A percentile compares a stretch with the other conserved stretches of the same genome.
Evolutionary conservation across 164 flowering plant species (phyloP).

Genomic region (Magnolia officinalis): DNA sequence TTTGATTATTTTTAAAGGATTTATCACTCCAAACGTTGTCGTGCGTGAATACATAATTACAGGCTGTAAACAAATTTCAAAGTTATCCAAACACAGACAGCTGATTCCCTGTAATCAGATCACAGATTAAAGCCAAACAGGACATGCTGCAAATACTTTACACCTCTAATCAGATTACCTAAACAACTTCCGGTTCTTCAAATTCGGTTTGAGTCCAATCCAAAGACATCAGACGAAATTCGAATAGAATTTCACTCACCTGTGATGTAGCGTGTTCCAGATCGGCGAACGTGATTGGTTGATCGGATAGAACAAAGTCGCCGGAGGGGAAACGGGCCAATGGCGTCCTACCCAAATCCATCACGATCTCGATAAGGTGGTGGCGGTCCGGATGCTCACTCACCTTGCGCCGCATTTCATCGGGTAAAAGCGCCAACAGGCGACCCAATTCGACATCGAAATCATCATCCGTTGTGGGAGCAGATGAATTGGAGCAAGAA

Average conservation of each 20-base stretch:
- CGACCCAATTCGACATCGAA: constrained; percentile 60
- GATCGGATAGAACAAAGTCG: constrained; percentile 62
- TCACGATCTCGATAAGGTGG: constrained; percentile 77
- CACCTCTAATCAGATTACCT: no score
- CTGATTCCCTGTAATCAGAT: no score
- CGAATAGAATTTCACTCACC: constrained; percentile 26
- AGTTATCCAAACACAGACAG: no score
- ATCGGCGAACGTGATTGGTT: constrained; percentile 49
- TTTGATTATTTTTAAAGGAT: no score
- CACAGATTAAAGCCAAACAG: no score
- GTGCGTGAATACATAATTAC: no score
- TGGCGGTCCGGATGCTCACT: constrained; percentile 57
- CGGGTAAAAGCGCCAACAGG: constrained; percentile 68
- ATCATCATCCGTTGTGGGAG: constrained; percentile 24
- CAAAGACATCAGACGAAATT: not conserved
- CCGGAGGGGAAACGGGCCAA: constrained; percentile 86
- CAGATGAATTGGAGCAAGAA: constrained; percentile 7
- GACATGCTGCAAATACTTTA: no score
- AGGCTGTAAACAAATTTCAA: no score
- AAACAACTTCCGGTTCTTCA: not conserved
- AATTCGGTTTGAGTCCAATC: not conserved
- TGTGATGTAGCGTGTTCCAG: constrained; percentile 59
- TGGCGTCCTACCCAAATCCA: constrained; percentile 91
- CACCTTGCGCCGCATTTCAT: constrained; percentile 50
- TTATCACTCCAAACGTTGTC: no score